phyloP scores from a whole-genome alignment of 805 yeast genomes.

The Maudiozyma bulderi region DNA sequence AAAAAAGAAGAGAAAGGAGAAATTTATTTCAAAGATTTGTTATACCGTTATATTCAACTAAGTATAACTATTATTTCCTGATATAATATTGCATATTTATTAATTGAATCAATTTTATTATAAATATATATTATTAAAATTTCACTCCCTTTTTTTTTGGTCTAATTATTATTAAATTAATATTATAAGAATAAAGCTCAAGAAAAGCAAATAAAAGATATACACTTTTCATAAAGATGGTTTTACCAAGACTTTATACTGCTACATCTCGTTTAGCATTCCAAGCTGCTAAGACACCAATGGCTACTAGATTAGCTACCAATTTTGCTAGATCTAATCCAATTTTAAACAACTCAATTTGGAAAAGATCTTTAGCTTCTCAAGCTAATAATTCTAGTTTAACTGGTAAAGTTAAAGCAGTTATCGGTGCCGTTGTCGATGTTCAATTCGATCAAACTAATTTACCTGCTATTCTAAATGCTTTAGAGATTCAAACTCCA shows the following conservation, averaged over 20 bases:
- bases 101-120: too few relatives aligned
- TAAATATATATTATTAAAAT: too few relatives aligned
- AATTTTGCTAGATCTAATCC: slow-evolving; percentile 1
- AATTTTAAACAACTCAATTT: not conserved
- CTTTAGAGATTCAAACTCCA: slow-evolving; percentile 77
- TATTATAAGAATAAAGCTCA: too few relatives aligned
- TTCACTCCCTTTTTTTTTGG: too few relatives aligned
- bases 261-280: slow-evolving; percentile 75
- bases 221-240: slow-evolving; percentile 27
- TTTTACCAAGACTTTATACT: slow-evolving; percentile 49
- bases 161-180: too few relatives aligned
- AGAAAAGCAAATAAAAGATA: too few relatives aligned
- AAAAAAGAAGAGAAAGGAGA: too few relatives aligned
- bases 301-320: slow-evolving; percentile 33
- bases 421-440: slow-evolving; percentile 98
- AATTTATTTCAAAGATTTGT: too few relatives aligned
- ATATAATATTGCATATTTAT: too few relatives aligned
- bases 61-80: too few relatives aligned
- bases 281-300: slow-evolving; percentile 77
- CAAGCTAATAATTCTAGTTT: slow-evolving; percentile 45
- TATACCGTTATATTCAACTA: too few relatives aligned
- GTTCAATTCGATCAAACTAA: slow-evolving; percentile 97
- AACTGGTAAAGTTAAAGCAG: slow-evolving; percentile 88
- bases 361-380: slow-evolving; percentile 18
- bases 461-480: slow-evolving; percentile 95